Evolutionary conservation across 1,284 basidiomycete species (phyloP).

Genomic region (Malassezia pachydermatis): DNA sequence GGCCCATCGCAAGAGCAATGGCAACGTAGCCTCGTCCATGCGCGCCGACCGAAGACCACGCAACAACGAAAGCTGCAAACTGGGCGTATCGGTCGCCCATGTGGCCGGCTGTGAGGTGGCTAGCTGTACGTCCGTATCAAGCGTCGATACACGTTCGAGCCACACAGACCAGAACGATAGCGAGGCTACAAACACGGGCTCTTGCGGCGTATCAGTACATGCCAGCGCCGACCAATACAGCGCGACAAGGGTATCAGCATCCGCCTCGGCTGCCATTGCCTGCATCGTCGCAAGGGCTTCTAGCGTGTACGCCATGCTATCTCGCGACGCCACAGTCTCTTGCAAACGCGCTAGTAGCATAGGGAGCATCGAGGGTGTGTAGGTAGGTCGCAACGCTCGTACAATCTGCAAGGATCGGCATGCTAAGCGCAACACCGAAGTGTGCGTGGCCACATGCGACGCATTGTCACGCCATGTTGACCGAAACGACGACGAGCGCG

Average conservation of each 20-base stretch:
- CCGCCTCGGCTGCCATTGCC: slow-evolving; percentile 57
- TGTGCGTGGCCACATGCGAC: slow-evolving; percentile 73
- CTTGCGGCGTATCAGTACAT: slow-evolving; percentile 70
- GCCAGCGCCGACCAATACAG: slow-evolving; percentile 79
- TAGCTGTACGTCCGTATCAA: slow-evolving; percentile 57
- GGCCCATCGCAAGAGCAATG: slow-evolving; percentile 53
- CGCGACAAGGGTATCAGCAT: slow-evolving; percentile 60
- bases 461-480: slow-evolving; percentile 66
- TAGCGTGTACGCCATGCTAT: slow-evolving; percentile 69
- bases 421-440: slow-evolving; percentile 73
- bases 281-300: slow-evolving; percentile 73
- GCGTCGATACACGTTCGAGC: slow-evolving; percentile 18
- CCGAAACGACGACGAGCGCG: slow-evolving; percentile 54
- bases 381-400: slow-evolving; percentile 65
- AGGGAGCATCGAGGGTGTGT: slow-evolving; percentile 65
- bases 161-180: slow-evolving; percentile 49
- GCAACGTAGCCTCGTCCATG: slow-evolving; percentile 62
- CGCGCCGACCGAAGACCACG: slow-evolving; percentile 69
- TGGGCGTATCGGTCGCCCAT: slow-evolving; percentile 60
- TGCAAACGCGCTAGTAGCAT: slow-evolving; percentile 72
- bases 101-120: slow-evolving; percentile 57
- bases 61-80: slow-evolving; percentile 65
- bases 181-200: slow-evolving; percentile 66
- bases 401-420: slow-evolving; percentile 85
- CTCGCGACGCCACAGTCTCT: slow-evolving; percentile 64